Base-by-base conservation (phyloP, 2,329 filamentous ascomycete species). In the Ophiocordyceps sinensis region DNA sequence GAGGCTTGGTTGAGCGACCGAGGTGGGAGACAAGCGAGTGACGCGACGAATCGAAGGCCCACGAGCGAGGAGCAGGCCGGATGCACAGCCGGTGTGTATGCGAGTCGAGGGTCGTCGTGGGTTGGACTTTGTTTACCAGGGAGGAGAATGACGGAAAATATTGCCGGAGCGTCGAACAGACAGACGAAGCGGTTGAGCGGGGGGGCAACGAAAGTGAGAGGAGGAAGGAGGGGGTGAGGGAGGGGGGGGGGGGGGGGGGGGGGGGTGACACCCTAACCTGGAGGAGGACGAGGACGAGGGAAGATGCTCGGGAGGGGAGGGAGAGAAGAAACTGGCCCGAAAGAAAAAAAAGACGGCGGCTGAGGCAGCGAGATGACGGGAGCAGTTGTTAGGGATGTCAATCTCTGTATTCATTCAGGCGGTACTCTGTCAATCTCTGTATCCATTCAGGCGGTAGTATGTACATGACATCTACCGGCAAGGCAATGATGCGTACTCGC, bases 21-120 rank as follows among this genome's bases (percentile, higher is more conserved):
- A 15, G 32, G n/a, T n/a, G 32, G 14, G 32, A 34, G 28, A 39
- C 28, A 39, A 39, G 38, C 38, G 38, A 39, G 30, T n/a, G n/a
- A n/a, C n/a, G n/a, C n/a, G n/a, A n/a, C 30, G 38, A 39, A 13
- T 31, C 29, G 11, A 31, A 11, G 6, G 32, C 8, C 14, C 8
- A 15, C 32, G 32, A 34, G 14, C 32, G 32, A 34, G 32, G 32
- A 17, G n/a, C 14, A 34, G 32, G 32, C n/a, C 14, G 32, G 32
- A 17, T 4, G 32, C 14, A 17, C 13, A 34, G n/a, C 12, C 11
- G n/a, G 29, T n/a, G 32, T 15, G 32, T 14, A 15, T 14, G 14
- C 7, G 32, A 13, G 32, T 14, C n/a, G n/a, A n/a, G n/a, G n/a
- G n/a, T 14, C 13, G 32, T 3, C 14, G 23, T 23, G 23, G 7